Percentiles rank a stretch among this genome's conserved stretches.
These are phyloP conservation scores for Leccinum sublutescens DNA, from an alignment of 768 basidiomycete species.

Conservation along the genomic window DNA sequence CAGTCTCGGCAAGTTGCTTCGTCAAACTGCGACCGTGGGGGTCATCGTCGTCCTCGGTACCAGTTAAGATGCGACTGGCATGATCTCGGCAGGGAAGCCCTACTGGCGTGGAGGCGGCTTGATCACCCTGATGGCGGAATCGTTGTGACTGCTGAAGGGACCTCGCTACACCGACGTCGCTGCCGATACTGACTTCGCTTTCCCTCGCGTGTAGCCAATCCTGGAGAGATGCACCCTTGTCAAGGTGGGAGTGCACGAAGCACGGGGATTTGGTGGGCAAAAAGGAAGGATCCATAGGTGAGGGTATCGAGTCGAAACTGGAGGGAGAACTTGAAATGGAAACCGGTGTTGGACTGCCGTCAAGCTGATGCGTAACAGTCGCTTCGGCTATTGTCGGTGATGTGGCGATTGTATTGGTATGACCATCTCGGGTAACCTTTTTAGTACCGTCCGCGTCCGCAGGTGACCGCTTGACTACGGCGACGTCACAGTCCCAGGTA, in stretches of 20 bases:
- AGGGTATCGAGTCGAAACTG: constrained; percentile 26
- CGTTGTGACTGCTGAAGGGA: constrained; percentile 39
- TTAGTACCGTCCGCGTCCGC: constrained; percentile 17
- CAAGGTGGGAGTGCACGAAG: constrained; percentile 90
- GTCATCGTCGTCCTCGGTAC: constrained; percentile 59
- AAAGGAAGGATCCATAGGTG: constrained; percentile 25
- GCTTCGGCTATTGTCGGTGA: constrained; percentile 20
- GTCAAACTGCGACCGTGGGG: constrained; percentile 79
- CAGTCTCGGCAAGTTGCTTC: constrained; percentile 92
- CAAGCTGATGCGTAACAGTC: constrained; percentile 16
- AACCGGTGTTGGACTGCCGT: constrained; percentile 11
- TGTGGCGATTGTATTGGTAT: constrained; percentile 7
- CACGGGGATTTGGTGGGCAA: constrained; percentile 65
- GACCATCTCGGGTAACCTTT: constrained; percentile 6
- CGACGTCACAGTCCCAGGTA: constrained; percentile 35
- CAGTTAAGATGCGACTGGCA: constrained; percentile 16
- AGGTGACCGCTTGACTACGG: constrained; percentile 34
- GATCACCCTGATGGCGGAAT: constrained; percentile 7
- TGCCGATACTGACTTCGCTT: constrained; percentile 18
- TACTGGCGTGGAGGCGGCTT: constrained; percentile 9
- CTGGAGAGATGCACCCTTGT: constrained; percentile 73
- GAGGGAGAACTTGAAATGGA: constrained; percentile 31
- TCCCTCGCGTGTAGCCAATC: constrained; percentile 62
- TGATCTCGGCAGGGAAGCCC: constrained; percentile 19
- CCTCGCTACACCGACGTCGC: constrained; percentile 50